phyloP scores from a whole-genome alignment of 202 grass and related monocot species.

The Thinopyrum obtusiflorum region DNA sequence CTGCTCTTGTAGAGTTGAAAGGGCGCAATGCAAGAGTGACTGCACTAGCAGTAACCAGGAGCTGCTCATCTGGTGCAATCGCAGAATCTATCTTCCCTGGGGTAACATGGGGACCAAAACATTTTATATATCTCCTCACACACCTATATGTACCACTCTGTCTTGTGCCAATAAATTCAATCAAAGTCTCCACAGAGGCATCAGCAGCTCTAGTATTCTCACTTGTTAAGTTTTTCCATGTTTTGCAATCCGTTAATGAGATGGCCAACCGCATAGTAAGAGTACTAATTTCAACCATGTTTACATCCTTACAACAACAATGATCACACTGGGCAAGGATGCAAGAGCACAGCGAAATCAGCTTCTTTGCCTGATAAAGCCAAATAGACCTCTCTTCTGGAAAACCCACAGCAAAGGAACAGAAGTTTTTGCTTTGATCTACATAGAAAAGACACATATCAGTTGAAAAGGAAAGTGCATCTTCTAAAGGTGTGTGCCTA shows the following conservation, averaged over 20 bases:
- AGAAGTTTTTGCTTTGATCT: conserved; percentile 82
- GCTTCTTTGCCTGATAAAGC: conserved; percentile 77
- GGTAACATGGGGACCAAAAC: conserved; percentile 41
- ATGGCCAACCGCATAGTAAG: conserved; percentile 77
- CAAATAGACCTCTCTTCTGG: conserved; percentile 79
- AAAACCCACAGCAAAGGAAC: conserved; percentile 61
- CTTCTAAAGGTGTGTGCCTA: background rate
- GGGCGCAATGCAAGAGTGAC: conserved; percentile 79
- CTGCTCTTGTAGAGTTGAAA: conserved; percentile 61
- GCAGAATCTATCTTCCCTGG: conserved; percentile 40
- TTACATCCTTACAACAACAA: conserved; percentile 48
- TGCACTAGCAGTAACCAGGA: conserved; percentile 85
- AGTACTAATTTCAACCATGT: conserved; percentile 52
- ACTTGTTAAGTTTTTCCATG: conserved; percentile 67
- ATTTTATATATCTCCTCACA: conserved; percentile 72
- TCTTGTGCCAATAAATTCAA: conserved; percentile 59
- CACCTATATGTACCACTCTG: conserved; percentile 62
- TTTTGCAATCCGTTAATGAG: conserved; percentile 82
- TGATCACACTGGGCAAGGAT: conserved; percentile 70
- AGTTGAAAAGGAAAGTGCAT: conserved; percentile 13
- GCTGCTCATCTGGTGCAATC: conserved; percentile 52
- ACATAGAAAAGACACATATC: conserved; percentile 43
- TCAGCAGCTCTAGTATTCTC: conserved; percentile 48
- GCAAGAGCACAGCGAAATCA: conserved; percentile 80
- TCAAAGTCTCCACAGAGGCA: conserved; percentile 60